Base-by-base conservation (phyloP, 345 rosid genomes). In the Populus alba region DNA sequence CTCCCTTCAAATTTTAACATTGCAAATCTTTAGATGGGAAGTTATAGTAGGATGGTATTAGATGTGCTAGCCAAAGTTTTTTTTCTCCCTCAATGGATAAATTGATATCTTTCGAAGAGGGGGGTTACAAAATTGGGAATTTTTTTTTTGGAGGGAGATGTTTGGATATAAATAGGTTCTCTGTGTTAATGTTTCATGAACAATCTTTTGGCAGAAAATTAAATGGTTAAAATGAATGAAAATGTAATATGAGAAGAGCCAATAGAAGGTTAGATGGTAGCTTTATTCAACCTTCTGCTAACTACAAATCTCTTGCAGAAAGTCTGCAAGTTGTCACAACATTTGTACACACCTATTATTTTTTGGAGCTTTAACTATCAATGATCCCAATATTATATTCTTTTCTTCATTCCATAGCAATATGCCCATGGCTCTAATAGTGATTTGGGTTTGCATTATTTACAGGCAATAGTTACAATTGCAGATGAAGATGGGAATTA, bases 401-500 rank as follows among this genome's bases (percentile, higher is more conserved):
- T 41, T 75, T 22, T 29, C 35, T 63, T 71, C 51, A 29, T 41
- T 35, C 59, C n/a, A 27, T 55, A 20, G 61, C 51, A 29, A 31
- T 77, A 53, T 66, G 41, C 45, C 35, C 69, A 6, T 20, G 79
- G 70, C 68, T 80, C 79, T 81, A 72, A 85, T 74, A 51, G 57
- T 62, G 75, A 72, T 77, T 80, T 79, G 49, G 66, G 17, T 73
- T 80, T 79, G 18, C 13, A 10, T 82, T 83, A 29, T 79, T 80
- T 12, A 27, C 76, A 97, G 99, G 97, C 97, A 78, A 88, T 97
- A 81, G 88, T 97, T 78, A 86, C 94, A 73, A 87, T 97, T 85
- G 99, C 98, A 72, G 97, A 97, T 77, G 99, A 97, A 87, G 98
- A 97, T 85, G 99, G 99, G n/a, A 94, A 94, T 83, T 94, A 91